phyloP scores from a whole-genome alignment of 108 stramenopile genomes.

The Nannochloropsis granulata region DNA sequence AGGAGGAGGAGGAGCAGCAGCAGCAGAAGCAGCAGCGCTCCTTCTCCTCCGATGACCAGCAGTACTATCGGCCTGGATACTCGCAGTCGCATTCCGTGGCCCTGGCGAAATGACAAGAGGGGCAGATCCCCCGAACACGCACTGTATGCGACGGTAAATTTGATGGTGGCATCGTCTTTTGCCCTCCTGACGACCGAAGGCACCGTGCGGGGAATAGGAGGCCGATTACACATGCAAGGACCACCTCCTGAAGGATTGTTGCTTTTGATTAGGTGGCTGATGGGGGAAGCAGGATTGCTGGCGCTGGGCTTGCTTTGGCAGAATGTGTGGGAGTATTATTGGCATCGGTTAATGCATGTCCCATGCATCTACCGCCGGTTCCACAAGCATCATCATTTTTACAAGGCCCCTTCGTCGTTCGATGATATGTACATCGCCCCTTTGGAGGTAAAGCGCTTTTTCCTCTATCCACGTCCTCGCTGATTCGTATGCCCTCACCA shows the following conservation, averaged over 20 bases:
- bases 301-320: slow-evolving; percentile 10
- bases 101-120: background rate
- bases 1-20: too few species aligned
- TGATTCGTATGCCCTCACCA: background rate
- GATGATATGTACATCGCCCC: slow-evolving; percentile 29
- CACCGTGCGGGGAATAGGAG: background rate
- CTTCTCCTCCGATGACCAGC: background rate
- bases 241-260: background rate
- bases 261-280: background rate
- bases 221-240: too few species aligned
- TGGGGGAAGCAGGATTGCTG: background rate
- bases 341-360: slow-evolving; percentile 30
- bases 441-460: background rate
- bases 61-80: background rate
- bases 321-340: slow-evolving; percentile 29
- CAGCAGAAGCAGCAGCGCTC: background rate
- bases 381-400: slow-evolving; percentile 32
- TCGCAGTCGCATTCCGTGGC: background rate
- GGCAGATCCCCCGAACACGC: slow-evolving; percentile 4
- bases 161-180: background rate
- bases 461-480: too few species aligned
- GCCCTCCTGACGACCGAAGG: background rate
- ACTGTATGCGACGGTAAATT: slow-evolving; percentile 4
- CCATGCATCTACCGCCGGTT: slow-evolving; percentile 5
- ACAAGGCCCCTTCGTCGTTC: slow-evolving; percentile 31